A percentile compares a stretch with the other conserved stretches of the same genome.
These are phyloP conservation scores for Suillus clintonianus DNA, from an alignment of 768 basidiomycete species.

Conservation along the genomic window DNA sequence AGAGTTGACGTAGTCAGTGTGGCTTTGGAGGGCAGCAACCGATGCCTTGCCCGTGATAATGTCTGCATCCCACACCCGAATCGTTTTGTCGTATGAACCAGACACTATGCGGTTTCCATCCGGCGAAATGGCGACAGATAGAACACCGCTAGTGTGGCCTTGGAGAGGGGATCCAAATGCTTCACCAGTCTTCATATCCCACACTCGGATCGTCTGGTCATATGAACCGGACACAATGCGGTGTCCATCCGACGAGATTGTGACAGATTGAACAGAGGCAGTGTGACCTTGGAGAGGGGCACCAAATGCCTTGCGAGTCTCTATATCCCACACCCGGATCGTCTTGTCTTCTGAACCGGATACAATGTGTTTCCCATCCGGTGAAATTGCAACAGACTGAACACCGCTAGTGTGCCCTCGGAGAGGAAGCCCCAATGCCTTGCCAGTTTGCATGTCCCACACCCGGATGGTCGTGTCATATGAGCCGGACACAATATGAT, in stretches of 20 bases:
- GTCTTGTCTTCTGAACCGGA: neutral
- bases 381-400: neutral
- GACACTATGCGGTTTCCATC: slow-evolving; percentile 2
- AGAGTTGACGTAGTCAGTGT: neutral
- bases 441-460: slow-evolving; percentile 17
- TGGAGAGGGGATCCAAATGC: neutral
- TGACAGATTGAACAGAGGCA: neutral
- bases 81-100: slow-evolving; percentile 2
- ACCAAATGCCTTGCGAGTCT: neutral
- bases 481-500: slow-evolving; percentile 7
- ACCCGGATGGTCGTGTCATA: slow-evolving; percentile 9
- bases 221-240: slow-evolving; percentile 3
- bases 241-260: neutral
- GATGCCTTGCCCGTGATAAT: too few relatives aligned
- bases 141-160: neutral
- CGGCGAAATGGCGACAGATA: neutral
- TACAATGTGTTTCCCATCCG: neutral
- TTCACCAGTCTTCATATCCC: neutral
- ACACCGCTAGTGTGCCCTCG: neutral
- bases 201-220: slow-evolving; percentile 2
- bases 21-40: too few relatives aligned
- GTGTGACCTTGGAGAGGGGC: neutral
- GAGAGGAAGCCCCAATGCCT: slow-evolving; percentile 17
- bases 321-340: slow-evolving; percentile 12
- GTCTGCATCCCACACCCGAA: slow-evolving; percentile 1